Evolutionary conservation across 2,329 filamentous ascomycete species (phyloP), one percentile per base, ranked within the genome.

Genomic region (Grosmannia serpens): DNA sequence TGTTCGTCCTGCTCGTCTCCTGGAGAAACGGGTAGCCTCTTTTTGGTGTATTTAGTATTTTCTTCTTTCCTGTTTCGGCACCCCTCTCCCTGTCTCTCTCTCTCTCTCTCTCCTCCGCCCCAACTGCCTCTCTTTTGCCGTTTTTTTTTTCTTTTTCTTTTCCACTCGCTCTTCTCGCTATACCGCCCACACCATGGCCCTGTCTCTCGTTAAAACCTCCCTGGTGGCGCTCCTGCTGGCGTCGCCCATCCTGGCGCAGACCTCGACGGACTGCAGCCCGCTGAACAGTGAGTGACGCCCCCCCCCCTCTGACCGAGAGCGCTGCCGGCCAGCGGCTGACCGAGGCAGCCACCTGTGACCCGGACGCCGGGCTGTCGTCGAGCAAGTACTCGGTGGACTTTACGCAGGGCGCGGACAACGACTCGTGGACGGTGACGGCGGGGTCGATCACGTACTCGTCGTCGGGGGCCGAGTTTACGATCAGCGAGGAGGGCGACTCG

Each of bases 401-500:
- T 46, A 61, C 54, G 26, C 8, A 60, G 38, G 44, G 58, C 8
- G 53, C 60, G 17, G 55, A 57, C 41, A 50, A 55, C 31, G 46
- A 51, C 26, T 27, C 33, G 15, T 58, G 60, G 58, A 55, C 41
- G 2, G 53, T 51, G 10, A 49, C 49, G 1, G 49, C 58, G 5
- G 41, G 26, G 9, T 52, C 58, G 11, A 49, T 58, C 49, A 17
- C 20, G n/a, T 60, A 62, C 57, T 56, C 54, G 20, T 56, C 59
- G 3, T 22, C 54, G 4, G 61, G 59, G 8, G 59, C 57, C 22
- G 57, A 53, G 33, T 58, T 62, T 47, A 58, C 41, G 35, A 54
- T 60, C 22, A 54, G 3, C 7, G 22, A 59, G 31, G 8, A 56
- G 15, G 57, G 59, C n/a, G 72, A 81, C 60, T 75, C 78, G 2